Percentiles rank a stretch among this genome's conserved stretches.
Conservation (phyloP, 768 basidiomycete species). For the Cyclocybe cylindracea region DNA sequence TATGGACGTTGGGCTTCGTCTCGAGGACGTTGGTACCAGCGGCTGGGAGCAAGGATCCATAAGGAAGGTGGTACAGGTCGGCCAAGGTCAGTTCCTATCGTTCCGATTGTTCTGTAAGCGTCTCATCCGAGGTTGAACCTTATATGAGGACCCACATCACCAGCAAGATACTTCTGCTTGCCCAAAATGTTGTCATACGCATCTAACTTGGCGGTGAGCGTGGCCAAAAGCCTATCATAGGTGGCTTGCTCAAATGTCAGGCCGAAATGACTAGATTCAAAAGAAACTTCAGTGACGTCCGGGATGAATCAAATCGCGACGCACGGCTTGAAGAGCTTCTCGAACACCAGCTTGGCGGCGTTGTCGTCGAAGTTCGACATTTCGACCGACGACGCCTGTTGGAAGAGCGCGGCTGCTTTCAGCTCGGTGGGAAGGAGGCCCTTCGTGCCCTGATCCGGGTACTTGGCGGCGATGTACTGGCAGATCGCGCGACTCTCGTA, state of each 20-base stretch:
- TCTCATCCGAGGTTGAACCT: too few relatives aligned
- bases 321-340: slow-evolving; percentile 55
- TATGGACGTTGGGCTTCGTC: slow-evolving; percentile 16
- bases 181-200: slow-evolving; percentile 58
- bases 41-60: slow-evolving; percentile 22
- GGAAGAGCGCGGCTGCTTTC: slow-evolving; percentile 43
- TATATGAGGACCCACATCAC: slow-evolving; percentile 37
- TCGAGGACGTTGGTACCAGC: slow-evolving; percentile 29
- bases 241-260: slow-evolving; percentile 29
- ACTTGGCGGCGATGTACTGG: slow-evolving; percentile 61
- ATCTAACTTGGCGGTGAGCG: slow-evolving; percentile 43
- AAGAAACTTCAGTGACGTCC: not conserved
- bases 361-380: slow-evolving; percentile 51
- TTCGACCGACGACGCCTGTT: slow-evolving; percentile 57
- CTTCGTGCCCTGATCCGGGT: slow-evolving; percentile 46
- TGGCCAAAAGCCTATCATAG: slow-evolving; percentile 22
- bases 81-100: slow-evolving; percentile 42
- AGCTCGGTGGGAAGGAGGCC: slow-evolving; percentile 47
- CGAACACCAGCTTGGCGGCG: slow-evolving; percentile 40
- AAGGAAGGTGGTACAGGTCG: slow-evolving; percentile 49
- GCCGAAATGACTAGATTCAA: slow-evolving; percentile 17
- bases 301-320: slow-evolving; percentile 1
- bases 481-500: slow-evolving; percentile 65
- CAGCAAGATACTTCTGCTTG: slow-evolving; percentile 58
- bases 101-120: not conserved